Evolutionary conservation across 2,329 filamentous ascomycete genomes (phyloP).

Genomic region (Cryphonectria nitschkei): DNA sequence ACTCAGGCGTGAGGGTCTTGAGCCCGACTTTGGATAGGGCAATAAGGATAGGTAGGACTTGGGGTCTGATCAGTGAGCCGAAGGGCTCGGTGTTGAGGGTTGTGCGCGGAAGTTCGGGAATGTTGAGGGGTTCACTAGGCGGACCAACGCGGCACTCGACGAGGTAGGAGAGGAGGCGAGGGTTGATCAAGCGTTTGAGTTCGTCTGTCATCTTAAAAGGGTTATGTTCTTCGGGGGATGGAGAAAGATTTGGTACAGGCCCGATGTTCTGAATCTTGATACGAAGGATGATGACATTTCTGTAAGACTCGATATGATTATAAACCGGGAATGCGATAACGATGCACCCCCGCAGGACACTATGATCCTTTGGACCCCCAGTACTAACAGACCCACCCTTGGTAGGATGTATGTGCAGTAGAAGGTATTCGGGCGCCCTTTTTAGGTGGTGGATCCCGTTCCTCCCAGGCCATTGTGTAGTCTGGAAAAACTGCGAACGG

Average conservation of each 20-base stretch:
- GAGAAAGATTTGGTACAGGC: neutral
- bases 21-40: constrained; percentile 33
- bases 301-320: neutral
- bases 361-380: neutral
- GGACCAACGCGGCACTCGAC: constrained; percentile 22
- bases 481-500: neutral
- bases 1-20: constrained; percentile 32
- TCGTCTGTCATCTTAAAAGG: constrained; percentile 9
- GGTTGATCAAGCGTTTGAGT: constrained; percentile 28
- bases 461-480: neutral
- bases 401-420: neutral
- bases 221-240: neutral
- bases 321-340: neutral
- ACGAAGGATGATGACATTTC: neutral
- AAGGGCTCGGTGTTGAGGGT: neutral
- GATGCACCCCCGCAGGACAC: neutral
- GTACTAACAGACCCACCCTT: neutral
- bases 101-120: neutral
- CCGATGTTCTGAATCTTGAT: neutral
- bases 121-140: constrained; percentile 1
- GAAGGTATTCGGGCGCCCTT: neutral
- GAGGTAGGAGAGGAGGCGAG: constrained; percentile 29
- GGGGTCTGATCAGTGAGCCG: neutral
- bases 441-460: neutral
- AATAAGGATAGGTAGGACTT: constrained; percentile 31